Base-by-base conservation (phyloP, 2,329 filamentous ascomycete species). In the Parascedosporium putredinis region DNA sequence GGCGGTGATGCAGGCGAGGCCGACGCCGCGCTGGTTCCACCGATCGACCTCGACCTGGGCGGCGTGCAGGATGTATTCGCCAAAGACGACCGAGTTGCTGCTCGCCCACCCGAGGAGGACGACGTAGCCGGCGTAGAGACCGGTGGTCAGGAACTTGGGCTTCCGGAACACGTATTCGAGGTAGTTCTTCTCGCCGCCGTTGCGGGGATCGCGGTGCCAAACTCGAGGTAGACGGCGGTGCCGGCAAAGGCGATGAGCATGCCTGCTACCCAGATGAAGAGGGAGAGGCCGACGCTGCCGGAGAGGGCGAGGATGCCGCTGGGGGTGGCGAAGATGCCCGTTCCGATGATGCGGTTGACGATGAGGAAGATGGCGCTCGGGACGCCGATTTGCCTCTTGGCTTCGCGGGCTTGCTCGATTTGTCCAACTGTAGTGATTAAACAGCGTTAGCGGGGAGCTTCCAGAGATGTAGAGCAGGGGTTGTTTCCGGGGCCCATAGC, bases 21-120 rank as follows among this genome's bases (percentile, higher is more conserved):
- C 83, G 16, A 86, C 68, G 40, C 72, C 80, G 34, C 83, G 73
- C 65, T 84, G 78, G 61, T 84, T 84, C 81, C 81, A 85, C 20
- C 80, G 70, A 45, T 68, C 73, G 22, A 82, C 76, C 55, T 84
- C 75, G 20, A 79, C 71, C 10, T 78, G 67, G 9, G 81, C 77
- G 7, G 82, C 83, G 58, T 82, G 73, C 2, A 86, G 71, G 51
- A 86, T 79, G 62, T 86, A 86, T 60, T 84, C 80, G 52, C 81
- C 81, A 55, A 86, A 85, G 34, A 85, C 74, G 54, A 86, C 78
- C 1, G 76, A 83, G 62, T 86, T 86, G 12, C 77, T 77, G 5
- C 76, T 77, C 0, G 80, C 79, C 79, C 79, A 84, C 10, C 76
- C 79, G 16, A 84, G 72, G 1, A 85, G 70, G 23, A 85, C 58